phyloP scores from a whole-genome alignment of 2,329 filamentous ascomycete species.

The Epichloe sp. region DNA sequence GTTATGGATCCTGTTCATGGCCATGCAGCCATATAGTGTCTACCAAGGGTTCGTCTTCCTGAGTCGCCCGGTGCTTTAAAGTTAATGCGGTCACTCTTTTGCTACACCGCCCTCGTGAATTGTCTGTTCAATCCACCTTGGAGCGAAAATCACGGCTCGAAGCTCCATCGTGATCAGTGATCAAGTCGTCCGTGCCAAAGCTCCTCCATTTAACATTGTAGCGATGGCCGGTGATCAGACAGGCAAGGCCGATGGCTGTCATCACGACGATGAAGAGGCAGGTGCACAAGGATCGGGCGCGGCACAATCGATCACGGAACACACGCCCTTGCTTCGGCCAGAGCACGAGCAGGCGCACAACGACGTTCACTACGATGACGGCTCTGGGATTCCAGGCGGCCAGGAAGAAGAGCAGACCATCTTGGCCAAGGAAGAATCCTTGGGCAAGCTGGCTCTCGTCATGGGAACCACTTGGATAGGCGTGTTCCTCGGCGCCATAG shows the following conservation, averaged over 20 bases:
- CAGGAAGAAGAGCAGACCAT: conserved; percentile 32
- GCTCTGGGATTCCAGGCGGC: conserved; percentile 5
- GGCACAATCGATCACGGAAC: conserved; percentile 1
- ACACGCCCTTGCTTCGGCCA: conserved; percentile 5
- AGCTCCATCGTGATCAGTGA: background rate
- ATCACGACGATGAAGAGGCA: background rate
- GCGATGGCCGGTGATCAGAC: background rate
- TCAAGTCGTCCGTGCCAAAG: background rate
- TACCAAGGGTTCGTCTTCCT: too few relatives aligned
- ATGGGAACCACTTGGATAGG: conserved; percentile 44
- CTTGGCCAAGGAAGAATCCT: conserved; percentile 34
- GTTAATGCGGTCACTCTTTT: too few relatives aligned
- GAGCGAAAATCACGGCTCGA: too few relatives aligned
- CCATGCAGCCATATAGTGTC: too few relatives aligned
- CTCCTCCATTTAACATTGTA: background rate
- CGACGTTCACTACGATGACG: background rate
- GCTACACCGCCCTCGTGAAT: too few relatives aligned
- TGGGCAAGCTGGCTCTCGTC: conserved; percentile 37
- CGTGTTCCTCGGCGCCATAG: conserved; percentile 52
- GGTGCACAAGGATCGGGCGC: background rate
- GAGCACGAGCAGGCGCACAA: background rate
- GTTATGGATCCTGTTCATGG: too few relatives aligned
- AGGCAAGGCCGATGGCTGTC: background rate
- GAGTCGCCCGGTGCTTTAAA: too few relatives aligned
- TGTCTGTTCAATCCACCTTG: too few relatives aligned